phyloP scores from a whole-genome alignment of 2,329 filamentous ascomycete genomes.

The Chaetomiaceae sp. region DNA sequence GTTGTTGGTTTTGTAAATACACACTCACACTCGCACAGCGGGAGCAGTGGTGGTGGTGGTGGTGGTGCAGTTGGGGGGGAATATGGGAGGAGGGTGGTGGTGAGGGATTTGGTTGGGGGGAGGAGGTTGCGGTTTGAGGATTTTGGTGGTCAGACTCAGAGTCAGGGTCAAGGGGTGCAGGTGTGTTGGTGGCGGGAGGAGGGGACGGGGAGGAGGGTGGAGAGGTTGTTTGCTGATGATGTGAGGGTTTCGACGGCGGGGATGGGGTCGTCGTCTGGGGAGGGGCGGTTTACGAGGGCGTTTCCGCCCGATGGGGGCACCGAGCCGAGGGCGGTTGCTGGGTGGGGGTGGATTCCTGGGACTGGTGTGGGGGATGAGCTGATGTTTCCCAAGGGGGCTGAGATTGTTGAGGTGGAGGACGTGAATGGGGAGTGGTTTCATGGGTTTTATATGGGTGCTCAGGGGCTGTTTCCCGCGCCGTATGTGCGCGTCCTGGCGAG shows the following conservation, averaged over 20 bases:
- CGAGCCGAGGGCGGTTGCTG: constrained; percentile 58
- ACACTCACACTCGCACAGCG: constrained; percentile 36
- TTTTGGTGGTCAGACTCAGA: constrained; percentile 30
- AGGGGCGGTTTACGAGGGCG: constrained; percentile 22
- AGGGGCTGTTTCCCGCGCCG: constrained; percentile 73
- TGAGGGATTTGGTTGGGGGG: constrained; percentile 74
- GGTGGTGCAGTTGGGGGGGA: constrained; percentile 38
- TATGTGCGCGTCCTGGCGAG: constrained; percentile 49
- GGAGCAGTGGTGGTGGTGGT: background rate
- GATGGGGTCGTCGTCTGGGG: background rate
- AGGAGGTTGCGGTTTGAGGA: constrained; percentile 59
- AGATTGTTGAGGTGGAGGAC: constrained; percentile 77
- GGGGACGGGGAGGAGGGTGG: constrained; percentile 32
- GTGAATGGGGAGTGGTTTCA: constrained; percentile 89
- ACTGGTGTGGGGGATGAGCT: constrained; percentile 66
- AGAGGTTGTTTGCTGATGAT: constrained; percentile 48
- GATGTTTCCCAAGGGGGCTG: constrained; percentile 75
- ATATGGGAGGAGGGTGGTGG: constrained; percentile 62
- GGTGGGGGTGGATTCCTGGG: constrained; percentile 75
- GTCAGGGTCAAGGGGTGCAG: constrained; percentile 33
- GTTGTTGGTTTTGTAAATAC: constrained; percentile 62
- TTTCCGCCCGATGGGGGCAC: constrained; percentile 75
- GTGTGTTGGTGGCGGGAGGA: constrained; percentile 49
- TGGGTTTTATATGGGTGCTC: constrained; percentile 76
- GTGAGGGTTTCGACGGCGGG: constrained; percentile 37